A percentile compares a stretch with the other conserved stretches of the same genome.
Evolutionary conservation across 345 rosid genomes (phyloP).

Genomic region (Gossypium bickii): DNA sequence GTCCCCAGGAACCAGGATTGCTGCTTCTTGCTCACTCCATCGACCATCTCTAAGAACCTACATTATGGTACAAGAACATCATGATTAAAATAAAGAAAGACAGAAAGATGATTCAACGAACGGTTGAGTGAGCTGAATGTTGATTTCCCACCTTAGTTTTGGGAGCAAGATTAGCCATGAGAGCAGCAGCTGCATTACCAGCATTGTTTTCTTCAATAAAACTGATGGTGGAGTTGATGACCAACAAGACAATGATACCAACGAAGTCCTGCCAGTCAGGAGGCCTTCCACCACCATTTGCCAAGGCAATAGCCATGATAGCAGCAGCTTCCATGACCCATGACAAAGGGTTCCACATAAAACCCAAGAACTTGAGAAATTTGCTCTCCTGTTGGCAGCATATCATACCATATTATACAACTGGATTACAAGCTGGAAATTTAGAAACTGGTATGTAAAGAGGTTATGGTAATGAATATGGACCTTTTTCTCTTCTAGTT

Average conservation of each 20-base stretch:
- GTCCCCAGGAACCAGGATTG: slow-evolving; percentile 91
- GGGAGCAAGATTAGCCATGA: slow-evolving; percentile 95
- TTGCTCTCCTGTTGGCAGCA: slow-evolving; percentile 63
- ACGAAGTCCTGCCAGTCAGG: slow-evolving; percentile 97
- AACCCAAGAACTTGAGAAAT: slow-evolving; percentile 75
- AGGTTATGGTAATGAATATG: not conserved
- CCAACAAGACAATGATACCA: slow-evolving; percentile 59
- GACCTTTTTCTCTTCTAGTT: slow-evolving; percentile 89
- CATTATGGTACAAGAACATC: not conserved
- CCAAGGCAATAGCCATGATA: slow-evolving; percentile 75
- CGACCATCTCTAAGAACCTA: slow-evolving; percentile 79
- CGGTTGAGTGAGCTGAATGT: not conserved
- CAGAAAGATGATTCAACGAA: not conserved
- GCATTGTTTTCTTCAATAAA: slow-evolving; percentile 91
- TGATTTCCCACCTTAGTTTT: slow-evolving; percentile 60
- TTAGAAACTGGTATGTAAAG: not conserved
- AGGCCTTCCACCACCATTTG: slow-evolving; percentile 69
- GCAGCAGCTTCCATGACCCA: slow-evolving; percentile 99
- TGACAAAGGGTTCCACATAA: slow-evolving; percentile 97
- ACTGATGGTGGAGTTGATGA: slow-evolving; percentile 92
- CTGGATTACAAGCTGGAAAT: not conserved
- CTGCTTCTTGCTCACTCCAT: slow-evolving; percentile 89
- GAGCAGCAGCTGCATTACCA: slow-evolving; percentile 91
- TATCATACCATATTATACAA: not conserved
- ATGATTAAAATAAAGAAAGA: not conserved